Evolutionary conservation across 768 basidiomycete genomes (phyloP).

Genomic region (Strobilomyces dryophilus): DNA sequence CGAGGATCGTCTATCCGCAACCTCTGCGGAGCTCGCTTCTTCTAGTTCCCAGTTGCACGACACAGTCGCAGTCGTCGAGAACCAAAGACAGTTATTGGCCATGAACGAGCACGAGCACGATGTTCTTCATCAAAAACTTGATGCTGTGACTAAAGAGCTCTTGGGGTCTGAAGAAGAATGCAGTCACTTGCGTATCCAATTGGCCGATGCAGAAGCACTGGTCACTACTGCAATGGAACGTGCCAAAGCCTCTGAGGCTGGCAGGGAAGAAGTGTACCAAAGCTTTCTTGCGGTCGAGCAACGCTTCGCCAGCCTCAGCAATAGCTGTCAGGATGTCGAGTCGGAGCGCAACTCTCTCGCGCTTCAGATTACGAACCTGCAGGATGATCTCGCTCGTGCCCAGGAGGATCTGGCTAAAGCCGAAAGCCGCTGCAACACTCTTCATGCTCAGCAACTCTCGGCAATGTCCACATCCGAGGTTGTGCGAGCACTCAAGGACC

Average conservation of each 20-base stretch:
- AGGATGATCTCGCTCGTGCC: conserved; percentile 48
- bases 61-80: conserved; percentile 15
- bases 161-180: conserved; percentile 30
- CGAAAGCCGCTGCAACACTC: conserved; percentile 55
- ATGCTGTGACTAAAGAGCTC: conserved; percentile 31
- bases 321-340: conserved; percentile 52
- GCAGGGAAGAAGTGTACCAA: conserved; percentile 34
- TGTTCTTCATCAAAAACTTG: conserved; percentile 30
- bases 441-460: conserved; percentile 66
- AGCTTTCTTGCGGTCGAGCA: conserved; percentile 30
- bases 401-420: conserved; percentile 53
- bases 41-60: conserved; percentile 15
- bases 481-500: conserved; percentile 50
- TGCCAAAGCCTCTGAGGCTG: conserved; percentile 30
- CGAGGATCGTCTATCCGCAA: conserved; percentile 9
- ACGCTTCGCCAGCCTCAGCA: conserved; percentile 41
- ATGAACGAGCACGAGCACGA: conserved; percentile 21
- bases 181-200: conserved; percentile 24
- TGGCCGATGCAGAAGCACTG: conserved; percentile 34
- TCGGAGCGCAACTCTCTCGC: conserved; percentile 62
- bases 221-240: conserved; percentile 31
- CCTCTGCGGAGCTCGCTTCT: conserved; percentile 12
- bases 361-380: conserved; percentile 63
- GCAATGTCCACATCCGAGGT: conserved; percentile 56
- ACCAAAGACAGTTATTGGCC: conserved; percentile 13